These are phyloP conservation scores for Pholiota molesta DNA, from an alignment of 768 basidiomycete species.

Conservation along the genomic window DNA sequence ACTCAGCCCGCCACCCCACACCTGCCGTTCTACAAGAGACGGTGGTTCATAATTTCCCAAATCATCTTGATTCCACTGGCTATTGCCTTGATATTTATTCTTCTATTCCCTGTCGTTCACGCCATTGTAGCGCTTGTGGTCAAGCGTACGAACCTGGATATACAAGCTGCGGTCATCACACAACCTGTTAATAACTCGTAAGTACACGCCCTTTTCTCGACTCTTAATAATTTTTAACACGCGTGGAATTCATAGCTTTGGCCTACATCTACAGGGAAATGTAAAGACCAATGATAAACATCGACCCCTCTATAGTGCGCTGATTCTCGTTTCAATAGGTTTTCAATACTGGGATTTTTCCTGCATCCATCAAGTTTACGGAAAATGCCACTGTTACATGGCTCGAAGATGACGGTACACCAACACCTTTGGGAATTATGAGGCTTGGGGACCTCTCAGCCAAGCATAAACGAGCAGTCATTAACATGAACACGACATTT, in stretches of 20 bases:
- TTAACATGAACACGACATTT: conserved; percentile 65
- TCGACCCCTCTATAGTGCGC: neutral
- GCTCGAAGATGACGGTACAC: conserved; percentile 49
- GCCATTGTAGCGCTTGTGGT: conserved; percentile 71
- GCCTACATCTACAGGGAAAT: conserved; percentile 52
- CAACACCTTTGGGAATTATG: conserved; percentile 58
- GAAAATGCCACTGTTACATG: conserved; percentile 61
- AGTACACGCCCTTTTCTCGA: conserved; percentile 24
- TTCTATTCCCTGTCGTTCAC: conserved; percentile 68
- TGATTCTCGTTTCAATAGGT: conserved; percentile 39
- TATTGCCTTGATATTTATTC: conserved; percentile 66
- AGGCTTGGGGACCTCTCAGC: conserved; percentile 49
- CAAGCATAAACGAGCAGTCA: conserved; percentile 54
- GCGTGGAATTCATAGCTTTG: conserved; percentile 43
- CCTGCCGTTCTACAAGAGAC: conserved; percentile 60
- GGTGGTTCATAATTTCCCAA: conserved; percentile 64
- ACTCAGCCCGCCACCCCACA: conserved; percentile 20
- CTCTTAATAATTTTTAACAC: neutral
- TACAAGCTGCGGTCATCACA: conserved; percentile 54
- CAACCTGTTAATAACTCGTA: conserved; percentile 61
- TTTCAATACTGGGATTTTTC: conserved; percentile 66
- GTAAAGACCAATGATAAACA: conserved; percentile 33
- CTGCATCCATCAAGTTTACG: conserved; percentile 63
- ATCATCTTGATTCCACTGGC: conserved; percentile 52
- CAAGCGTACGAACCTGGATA: conserved; percentile 54